Evolutionary conservation across 176 grass and related monocot genomes (phyloP).

Genomic region (Eleusine indica): DNA sequence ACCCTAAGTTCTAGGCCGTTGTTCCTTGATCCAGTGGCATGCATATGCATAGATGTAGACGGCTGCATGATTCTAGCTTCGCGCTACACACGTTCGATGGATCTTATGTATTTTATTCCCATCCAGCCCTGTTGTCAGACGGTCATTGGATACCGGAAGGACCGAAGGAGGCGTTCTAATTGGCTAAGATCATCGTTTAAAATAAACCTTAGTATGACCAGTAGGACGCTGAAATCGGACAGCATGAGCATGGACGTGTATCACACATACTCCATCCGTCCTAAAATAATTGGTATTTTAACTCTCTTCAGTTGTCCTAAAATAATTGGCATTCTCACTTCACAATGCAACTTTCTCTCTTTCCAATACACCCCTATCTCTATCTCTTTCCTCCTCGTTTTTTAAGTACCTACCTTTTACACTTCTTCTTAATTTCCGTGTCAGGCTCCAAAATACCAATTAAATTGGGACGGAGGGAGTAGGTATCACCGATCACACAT

Average conservation of each 20-base stretch:
- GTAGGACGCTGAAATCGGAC: neutral
- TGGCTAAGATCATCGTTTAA: neutral
- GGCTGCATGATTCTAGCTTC: neutral
- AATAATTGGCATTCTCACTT: too few relatives aligned
- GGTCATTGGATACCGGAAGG: neutral
- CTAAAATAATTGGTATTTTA: too few relatives aligned
- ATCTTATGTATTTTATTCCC: neutral
- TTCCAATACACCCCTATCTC: too few relatives aligned
- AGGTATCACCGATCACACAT: too few relatives aligned
- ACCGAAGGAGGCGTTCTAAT: neutral
- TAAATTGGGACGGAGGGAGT: too few relatives aligned
- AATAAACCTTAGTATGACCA: neutral
- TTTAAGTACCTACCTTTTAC: too few relatives aligned
- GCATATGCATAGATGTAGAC: neutral
- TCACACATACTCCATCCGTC: too few relatives aligned
- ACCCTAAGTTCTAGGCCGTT: neutral
- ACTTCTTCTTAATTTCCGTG: too few relatives aligned
- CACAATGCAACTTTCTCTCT: too few relatives aligned
- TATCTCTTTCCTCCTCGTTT: too few relatives aligned
- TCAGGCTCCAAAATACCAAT: too few relatives aligned
- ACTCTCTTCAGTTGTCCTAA: too few relatives aligned
- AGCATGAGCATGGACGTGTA: neutral
- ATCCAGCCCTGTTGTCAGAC: neutral
- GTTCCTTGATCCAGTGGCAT: neutral
- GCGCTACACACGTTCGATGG: neutral